Conservation (phyloP, 768 basidiomycete genomes). For the Rhodotorula babjevae region DNA sequence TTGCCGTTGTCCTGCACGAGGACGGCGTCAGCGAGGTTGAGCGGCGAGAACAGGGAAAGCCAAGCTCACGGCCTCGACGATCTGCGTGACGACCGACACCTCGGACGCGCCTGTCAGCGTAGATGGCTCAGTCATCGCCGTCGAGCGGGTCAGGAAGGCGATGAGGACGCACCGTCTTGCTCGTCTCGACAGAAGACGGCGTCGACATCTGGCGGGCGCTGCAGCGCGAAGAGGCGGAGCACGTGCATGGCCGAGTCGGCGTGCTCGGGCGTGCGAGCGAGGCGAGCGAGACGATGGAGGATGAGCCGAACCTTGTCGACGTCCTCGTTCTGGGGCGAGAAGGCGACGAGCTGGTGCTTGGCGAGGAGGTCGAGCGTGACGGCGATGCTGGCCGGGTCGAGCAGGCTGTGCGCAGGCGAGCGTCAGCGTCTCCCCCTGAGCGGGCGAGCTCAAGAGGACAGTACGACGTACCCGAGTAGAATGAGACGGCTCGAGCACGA, state of each 20-base stretch:
- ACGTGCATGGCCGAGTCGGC: background rate
- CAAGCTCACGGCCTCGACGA: background rate
- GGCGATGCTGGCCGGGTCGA: background rate
- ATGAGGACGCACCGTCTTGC: background rate
- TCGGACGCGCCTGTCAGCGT: background rate
- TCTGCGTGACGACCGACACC: background rate
- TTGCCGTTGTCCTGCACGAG: background rate
- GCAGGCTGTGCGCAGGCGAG: background rate
- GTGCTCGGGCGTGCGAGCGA: background rate
- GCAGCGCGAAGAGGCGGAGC: slow-evolving; percentile 6
- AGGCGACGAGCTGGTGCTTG: slow-evolving; percentile 11
- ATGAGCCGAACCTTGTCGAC: background rate
- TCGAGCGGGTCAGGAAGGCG: background rate
- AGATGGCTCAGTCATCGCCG: no score
- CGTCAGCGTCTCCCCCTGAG: background rate
- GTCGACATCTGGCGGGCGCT: slow-evolving; percentile 3
- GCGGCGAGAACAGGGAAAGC: accelerated
- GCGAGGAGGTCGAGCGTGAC: background rate
- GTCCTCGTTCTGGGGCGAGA: slow-evolving; percentile 3
- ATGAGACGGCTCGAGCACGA: background rate
- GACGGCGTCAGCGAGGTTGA: background rate
- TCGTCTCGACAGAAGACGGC: background rate
- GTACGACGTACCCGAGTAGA: slow-evolving; percentile 7
- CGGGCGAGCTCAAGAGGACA: no score
- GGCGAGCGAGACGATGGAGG: background rate